Base-by-base conservation (phyloP, 441 rosid species). In the Capsella rubella region DNA sequence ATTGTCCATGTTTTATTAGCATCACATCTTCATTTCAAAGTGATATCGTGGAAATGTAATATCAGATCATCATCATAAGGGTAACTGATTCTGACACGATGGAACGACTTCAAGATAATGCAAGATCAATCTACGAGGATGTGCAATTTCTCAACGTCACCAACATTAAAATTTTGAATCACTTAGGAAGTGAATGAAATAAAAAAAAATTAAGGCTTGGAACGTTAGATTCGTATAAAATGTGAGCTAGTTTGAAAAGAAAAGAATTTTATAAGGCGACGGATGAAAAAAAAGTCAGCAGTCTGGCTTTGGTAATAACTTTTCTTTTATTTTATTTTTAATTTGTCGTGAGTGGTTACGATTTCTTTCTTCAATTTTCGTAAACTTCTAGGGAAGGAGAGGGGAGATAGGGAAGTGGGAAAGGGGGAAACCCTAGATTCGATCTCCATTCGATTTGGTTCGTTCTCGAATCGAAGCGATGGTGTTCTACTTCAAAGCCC, bases 401-500 rank as follows among this genome's bases (percentile, higher is more conserved):
- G 16, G 71, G 10, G 60, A 34, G 69, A 53, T 28, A 62, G 71
- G 50, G 55, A 53, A 40, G 75, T 37, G 73, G 39, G 60, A 34
- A 34, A 77, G 39, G 69, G 80, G 81, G 79, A 57, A 69, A 64
- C 79, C 82, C 79, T 74, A 78, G 64, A 56, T 78, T 78, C 68
- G 71, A 53, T 73, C 67, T 70, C 71, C 75, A 43, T 69, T 76
- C 75, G 61, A 63, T 49, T 66, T 47, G 70, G 11, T 56, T 73
- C 71, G 46, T 50, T 62, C 63, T 16, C 57, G 76, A 56, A 76
- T 71, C 72, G 75, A 61, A 81, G 49, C 70, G 68, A 92, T 95
- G 98, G 97, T 95, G 67, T 90, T 95, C 74, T 93, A 91, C 95
- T 93, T 95, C 91, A 91, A 95, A 76, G 97, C 89, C 63, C 87